Evolutionary conservation across 805 yeast species (phyloP), one percentile per base, ranked within the genome.

Genomic region (Kazachstania bromeliacearum): DNA sequence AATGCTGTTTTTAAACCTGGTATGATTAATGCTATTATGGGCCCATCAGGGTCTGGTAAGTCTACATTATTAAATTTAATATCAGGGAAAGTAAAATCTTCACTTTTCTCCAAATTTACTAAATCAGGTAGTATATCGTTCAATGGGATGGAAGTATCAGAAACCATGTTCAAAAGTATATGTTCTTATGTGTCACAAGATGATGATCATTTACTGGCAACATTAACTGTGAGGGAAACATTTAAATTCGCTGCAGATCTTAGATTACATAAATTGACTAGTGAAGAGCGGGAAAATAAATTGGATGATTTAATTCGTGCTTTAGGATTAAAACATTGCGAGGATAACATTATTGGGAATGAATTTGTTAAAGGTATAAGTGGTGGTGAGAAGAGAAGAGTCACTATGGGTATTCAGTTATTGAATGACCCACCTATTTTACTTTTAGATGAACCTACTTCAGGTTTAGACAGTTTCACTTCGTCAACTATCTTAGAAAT

Each of bases 331-430:
- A 61, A 66, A 61, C 85, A 80, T 40, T 84, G 94, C 63, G 85
- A 85, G 16, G 78, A 85, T 46, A 81, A 79, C 0, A 58, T 81
- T 57, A 70, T 79, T 34, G 85, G 85, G 3, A 66, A 69, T 44
- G 80, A 75, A 31, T 54, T 69, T 26, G 59, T 64, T 1, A 78
- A 77, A 49, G 85, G 85, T 23, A 72, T 89, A 10, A 81, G 92
- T 13, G 95, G 95, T 13, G 95, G 95, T 45, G 96, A 87, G 50
- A 85, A 85, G 56, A 67, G 95, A 48, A 67, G 95, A 45, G 79
- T 85, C 0, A 78, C 89, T 0, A 83, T 85, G 55, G 89, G 88
- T 2, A 71, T 83, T 30, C 94, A 85, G 52, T 61, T 85, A 24
- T 60, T 85, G 28, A 75, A 78, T 40, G 75, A 75, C 38, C 89